Evolutionary conservation across 1,284 basidiomycete species (phyloP), one percentile per base, ranked within the genome.

Genomic region (Phenoliferia sp.): DNA sequence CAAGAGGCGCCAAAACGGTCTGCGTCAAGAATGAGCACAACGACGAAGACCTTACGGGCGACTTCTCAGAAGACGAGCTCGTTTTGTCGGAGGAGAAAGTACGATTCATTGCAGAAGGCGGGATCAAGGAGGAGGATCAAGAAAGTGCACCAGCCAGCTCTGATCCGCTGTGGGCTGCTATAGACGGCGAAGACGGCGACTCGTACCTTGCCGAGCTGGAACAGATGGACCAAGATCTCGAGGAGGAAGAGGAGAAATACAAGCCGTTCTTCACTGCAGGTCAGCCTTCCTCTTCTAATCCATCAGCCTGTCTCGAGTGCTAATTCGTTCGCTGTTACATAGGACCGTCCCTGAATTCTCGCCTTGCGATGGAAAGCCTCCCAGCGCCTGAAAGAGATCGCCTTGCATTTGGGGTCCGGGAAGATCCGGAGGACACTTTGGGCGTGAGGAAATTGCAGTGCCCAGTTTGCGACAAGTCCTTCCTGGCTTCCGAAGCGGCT

Each of bases 401-500:
- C 17, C 36, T 66, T n/a, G 22, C 22, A 15, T 44, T 57, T 3
- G n/a, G n/a, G n/a, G n/a, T n/a, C n/a, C n/a, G n/a, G n/a, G n/a
- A n/a, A 48, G n/a, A 26, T 10, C 15, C 48, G 61, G 48, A 28
- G 39, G 28, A 56, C n/a, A 60, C 32, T 39, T 35, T 32, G 17
- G 67, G 59, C 17, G 57, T 44, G 7, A 59, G 50, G 9, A 34
- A 26, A 55, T 22, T 58, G 34, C 19, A 31, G 22, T 66, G 61
- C n/a, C 52, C 69, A 10, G 36, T 73, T 3, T 73, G 72, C 59
- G 12, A 39, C 19, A 67, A 64, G 60, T n/a, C 32, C 15, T 56
- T 66, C 9, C 22, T 33, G 1, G 69, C 66, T n/a, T 64, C 60
- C 29, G 69, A 68, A 56, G 62, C 64, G n/a, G 72, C 72, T 2